Percentiles rank a stretch among this genome's conserved stretches.
These are phyloP conservation scores for Heliocybe sulcata DNA, from an alignment of 1,284 basidiomycete species.

Conservation along the genomic window DNA sequence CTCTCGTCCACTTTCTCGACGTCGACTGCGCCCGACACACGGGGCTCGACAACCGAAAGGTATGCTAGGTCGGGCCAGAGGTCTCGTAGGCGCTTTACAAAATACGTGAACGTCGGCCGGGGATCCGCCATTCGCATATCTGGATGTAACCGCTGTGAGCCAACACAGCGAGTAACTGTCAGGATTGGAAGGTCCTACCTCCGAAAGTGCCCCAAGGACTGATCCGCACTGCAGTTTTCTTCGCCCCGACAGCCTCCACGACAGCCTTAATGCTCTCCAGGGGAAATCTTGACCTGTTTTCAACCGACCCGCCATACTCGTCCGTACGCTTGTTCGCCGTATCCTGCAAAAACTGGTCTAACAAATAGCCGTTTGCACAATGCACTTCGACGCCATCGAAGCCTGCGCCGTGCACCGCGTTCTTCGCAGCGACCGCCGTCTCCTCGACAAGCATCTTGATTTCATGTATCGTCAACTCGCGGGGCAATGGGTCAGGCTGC, in stretches of 20 bases:
- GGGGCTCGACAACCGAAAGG: conserved; percentile 39
- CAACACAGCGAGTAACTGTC: background rate
- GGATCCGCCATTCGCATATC: conserved; percentile 43
- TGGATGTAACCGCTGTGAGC: too few relatives aligned
- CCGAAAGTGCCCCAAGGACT: conserved; percentile 42
- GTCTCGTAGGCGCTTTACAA: conserved; percentile 26
- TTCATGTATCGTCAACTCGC: conserved; percentile 11
- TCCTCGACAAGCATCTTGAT: conserved; percentile 17
- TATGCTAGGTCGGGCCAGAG: conserved; percentile 45
- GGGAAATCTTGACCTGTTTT: conserved; percentile 32
- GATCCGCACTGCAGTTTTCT: conserved; percentile 13
- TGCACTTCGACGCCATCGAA: conserved; percentile 41
- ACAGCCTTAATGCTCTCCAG: conserved; percentile 23
- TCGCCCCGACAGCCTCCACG: background rate
- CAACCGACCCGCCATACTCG: conserved; percentile 33
- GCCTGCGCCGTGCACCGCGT: conserved; percentile 25
- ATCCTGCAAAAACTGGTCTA: conserved; percentile 12
- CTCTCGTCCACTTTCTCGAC: background rate
- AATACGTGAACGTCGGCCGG: conserved; percentile 31
- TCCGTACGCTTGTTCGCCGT: conserved; percentile 33
- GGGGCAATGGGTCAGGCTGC: conserved; percentile 19
- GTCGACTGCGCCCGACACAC: conserved; percentile 15
- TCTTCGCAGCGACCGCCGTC: conserved; percentile 16
- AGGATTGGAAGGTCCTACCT: background rate
- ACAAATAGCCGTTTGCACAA: conserved; percentile 8